Evolutionary conservation across 345 rosid genomes (phyloP), one percentile per base, ranked within the genome.

Genomic region (Cardamine occulta): DNA sequence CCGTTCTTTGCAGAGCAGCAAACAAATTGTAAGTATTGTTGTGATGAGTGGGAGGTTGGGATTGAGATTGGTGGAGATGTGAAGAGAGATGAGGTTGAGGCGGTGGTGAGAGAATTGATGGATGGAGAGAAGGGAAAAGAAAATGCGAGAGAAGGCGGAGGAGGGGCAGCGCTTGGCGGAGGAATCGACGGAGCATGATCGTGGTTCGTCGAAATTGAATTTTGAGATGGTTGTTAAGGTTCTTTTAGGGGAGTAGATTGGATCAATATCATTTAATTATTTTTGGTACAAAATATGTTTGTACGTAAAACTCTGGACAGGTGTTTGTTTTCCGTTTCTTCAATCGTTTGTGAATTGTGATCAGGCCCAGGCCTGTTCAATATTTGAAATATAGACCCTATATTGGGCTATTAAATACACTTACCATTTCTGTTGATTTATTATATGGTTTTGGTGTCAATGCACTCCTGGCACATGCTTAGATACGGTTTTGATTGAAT

Each of bases 1-100:
- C 87, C 91, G 1, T 84, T 86, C 64, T 88, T 88, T 9, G 88
- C 89, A 0, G 91, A 88, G 76, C 91, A 88, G 39, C 89, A 76
- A 40, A 88, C 82, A 0, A 88, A 88, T 62, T 83, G 89, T 42
- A 32, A 85, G 70, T 88, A 56, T 73, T 49, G 62, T 52, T 67
- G 86, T 40, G 73, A 7, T 0, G 81, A 88, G 32, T 86, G 87
- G 91, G 88, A 84, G 26, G 66, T 83, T 7, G 91, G 91, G 19
- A 79, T 76, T 82, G 89, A 86, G 80, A 84, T 88, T 0, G 79
- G 85, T 6, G 76, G 62, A 40, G 63, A 88, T 39, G 88, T 86
- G 40, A 86, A 80, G 40, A 81, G 89, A 39, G 80, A 70, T 1
- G 79, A 80, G 49, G 85, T 86, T 39, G 89, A 84, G 32, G 73